Base-by-base conservation (phyloP, 768 basidiomycete species). In the Tephrocybe sp. region DNA sequence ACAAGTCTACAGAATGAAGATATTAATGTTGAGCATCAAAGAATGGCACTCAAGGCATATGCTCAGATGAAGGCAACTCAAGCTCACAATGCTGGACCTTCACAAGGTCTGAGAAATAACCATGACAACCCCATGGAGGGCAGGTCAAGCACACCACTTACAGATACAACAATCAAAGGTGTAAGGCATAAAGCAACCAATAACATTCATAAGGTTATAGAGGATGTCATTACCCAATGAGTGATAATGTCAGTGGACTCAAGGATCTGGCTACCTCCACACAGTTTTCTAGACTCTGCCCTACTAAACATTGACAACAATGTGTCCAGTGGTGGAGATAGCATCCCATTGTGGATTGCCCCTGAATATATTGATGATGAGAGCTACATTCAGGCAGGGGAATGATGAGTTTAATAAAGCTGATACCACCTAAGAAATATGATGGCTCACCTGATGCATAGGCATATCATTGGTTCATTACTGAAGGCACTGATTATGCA, bases 391-490 rank as follows among this genome's bases (percentile, higher is more conserved):
- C 38, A 48, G 4, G 37, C 47, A 1, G 28, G 64, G 0, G 51
- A 55, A 4, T 33, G 46, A 3, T 71, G 68, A 53, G n/a, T n/a
- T n/a, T n/a, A n/a, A n/a, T n/a, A n/a, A n/a, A n/a, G n/a, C n/a
- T n/a, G n/a, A n/a, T n/a, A n/a, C n/a, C n/a, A n/a, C n/a, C n/a
- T n/a, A n/a, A n/a, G n/a, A n/a, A n/a, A n/a, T n/a, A n/a, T n/a
- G 58, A 67, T 50, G 69, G 69, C 8, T 18, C 48, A 5, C 50
- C 59, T 0, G 57, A 64, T 48, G 51, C 60, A 1, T 47, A 56
- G 10, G 32, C 45, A 0, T 69, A 64, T 36, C 61, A 66, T 43
- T 39, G 55, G 1, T 69, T 69, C 36, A 54, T 71, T 18, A 62
- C 57, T 1, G 58, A 67, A 33, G 57, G 55, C 0, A 60, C 54